Conservation (phyloP, 257 asterid genomes). For the Oldenlandia corymbosa region DNA sequence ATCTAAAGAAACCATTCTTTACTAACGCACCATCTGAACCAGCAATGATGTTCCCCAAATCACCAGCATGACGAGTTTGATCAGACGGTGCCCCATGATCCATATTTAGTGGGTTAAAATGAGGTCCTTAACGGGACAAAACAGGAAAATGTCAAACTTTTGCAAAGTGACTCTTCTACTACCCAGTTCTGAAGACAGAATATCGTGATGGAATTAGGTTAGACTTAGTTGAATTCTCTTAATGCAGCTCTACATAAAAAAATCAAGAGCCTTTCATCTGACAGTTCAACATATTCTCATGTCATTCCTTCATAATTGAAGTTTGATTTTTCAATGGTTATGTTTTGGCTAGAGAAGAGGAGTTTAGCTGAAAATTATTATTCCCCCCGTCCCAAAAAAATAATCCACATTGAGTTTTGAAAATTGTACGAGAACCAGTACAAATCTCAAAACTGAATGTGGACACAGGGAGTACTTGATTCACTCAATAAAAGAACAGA, state of each 20-base stretch:
- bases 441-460: too few species aligned
- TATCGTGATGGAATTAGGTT: background rate
- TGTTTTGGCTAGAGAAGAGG: too few species aligned
- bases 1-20: slow-evolving; percentile 3
- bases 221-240: background rate
- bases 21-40: slow-evolving; percentile 55
- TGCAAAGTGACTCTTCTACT: background rate
- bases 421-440: too few species aligned
- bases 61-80: slow-evolving; percentile 77
- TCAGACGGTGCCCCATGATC: slow-evolving; percentile 83
- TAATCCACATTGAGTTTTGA: too few species aligned
- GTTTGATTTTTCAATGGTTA: background rate
- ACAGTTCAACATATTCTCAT: background rate
- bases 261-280: background rate
- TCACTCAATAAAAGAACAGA: background rate
- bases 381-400: too few species aligned
- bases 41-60: slow-evolving; percentile 79
- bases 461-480: too few species aligned
- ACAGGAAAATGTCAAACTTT: background rate
- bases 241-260: background rate
- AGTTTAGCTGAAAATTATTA: too few species aligned
- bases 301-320: background rate
- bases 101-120: slow-evolving; percentile 74
- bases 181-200: background rate
- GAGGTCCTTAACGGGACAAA: slow-evolving; percentile 57